Percentiles rank a stretch among this genome's conserved stretches.
These are phyloP conservation scores for Cyberlindnera mississippiensis DNA, from an alignment of 805 yeast genomes.

Conservation along the genomic window DNA sequence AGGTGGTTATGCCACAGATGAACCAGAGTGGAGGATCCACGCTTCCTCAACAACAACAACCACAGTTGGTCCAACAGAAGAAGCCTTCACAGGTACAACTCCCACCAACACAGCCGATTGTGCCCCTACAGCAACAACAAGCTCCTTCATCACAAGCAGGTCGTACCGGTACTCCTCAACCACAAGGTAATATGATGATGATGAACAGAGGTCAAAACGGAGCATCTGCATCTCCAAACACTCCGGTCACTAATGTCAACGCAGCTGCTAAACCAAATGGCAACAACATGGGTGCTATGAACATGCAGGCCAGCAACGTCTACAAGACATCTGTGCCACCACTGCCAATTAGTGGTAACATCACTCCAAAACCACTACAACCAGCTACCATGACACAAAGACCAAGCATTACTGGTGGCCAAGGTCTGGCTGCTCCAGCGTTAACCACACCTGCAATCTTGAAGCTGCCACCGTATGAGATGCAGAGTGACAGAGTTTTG, in stretches of 20 bases:
- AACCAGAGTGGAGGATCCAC: neutral
- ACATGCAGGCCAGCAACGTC: constrained; percentile 28
- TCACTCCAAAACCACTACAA: constrained; percentile 61
- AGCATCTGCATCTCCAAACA: constrained; percentile 29
- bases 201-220: constrained; percentile 13
- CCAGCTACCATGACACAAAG: constrained; percentile 67
- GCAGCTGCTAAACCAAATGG: constrained; percentile 44
- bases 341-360: constrained; percentile 66
- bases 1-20: neutral
- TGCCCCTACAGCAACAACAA: constrained; percentile 7
- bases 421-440: constrained; percentile 66
- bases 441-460: constrained; percentile 72
- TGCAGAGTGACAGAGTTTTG: constrained; percentile 77
- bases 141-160: constrained; percentile 16
- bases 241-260: constrained; percentile 44
- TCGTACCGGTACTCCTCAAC: constrained; percentile 22
- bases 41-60: constrained; percentile 1
- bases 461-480: constrained; percentile 77
- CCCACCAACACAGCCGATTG: constrained; percentile 2
- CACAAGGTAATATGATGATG: constrained; percentile 10
- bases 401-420: constrained; percentile 83
- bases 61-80: constrained; percentile 14
- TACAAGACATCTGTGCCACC: constrained; percentile 48
- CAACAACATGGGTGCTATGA: constrained; percentile 23
- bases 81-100: constrained; percentile 1